Conservation (phyloP, 805 yeast species). For the Candida awuae region DNA sequence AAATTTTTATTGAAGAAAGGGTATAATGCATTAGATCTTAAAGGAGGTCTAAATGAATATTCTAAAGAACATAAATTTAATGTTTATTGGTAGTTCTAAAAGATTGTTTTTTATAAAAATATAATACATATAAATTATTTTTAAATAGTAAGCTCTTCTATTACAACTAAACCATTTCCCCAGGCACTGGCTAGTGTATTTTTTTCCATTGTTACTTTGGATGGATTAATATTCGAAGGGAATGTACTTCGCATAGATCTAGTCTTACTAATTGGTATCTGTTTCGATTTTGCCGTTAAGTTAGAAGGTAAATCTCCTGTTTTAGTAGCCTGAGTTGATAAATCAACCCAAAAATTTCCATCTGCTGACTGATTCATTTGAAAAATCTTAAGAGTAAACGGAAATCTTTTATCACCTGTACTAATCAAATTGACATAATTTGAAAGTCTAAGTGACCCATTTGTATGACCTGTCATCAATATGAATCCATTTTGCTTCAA, state of each 20-base stretch:
- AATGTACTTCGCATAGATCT: conserved; percentile 8
- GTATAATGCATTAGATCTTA: conserved; percentile 53
- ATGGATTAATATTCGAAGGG: conserved; percentile 12
- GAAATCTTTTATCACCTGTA: conserved; percentile 8
- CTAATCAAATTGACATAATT: conserved; percentile 12
- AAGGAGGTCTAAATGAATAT: conserved; percentile 55
- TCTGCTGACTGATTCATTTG: conserved; percentile 17
- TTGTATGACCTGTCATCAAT: conserved; percentile 13
- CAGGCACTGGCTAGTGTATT: conserved; percentile 20
- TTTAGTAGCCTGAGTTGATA: conserved; percentile 13
- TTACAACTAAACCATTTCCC: conserved; percentile 25
- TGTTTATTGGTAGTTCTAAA: conserved; percentile 27
- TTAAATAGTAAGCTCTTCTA: conserved; percentile 20
- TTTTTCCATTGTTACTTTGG: conserved; percentile 4
- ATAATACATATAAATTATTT: conserved; percentile 21
- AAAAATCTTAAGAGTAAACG: conserved; percentile 17
- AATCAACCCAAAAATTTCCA: conserved; percentile 19
- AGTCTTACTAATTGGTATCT: conserved; percentile 1
- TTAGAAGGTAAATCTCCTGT: conserved; percentile 7
- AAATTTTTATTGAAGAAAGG: conserved; percentile 44
- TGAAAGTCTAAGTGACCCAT: conserved; percentile 15
- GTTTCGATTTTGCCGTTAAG: background rate
- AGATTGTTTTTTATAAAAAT: conserved; percentile 4
- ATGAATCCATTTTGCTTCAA: conserved; percentile 5
- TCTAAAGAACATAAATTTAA: conserved; percentile 15